A percentile compares a stretch with the other conserved stretches of the same genome.
Conservation (phyloP, 2,329 filamentous ascomycete species). For the Setomelanomma holmii region DNA sequence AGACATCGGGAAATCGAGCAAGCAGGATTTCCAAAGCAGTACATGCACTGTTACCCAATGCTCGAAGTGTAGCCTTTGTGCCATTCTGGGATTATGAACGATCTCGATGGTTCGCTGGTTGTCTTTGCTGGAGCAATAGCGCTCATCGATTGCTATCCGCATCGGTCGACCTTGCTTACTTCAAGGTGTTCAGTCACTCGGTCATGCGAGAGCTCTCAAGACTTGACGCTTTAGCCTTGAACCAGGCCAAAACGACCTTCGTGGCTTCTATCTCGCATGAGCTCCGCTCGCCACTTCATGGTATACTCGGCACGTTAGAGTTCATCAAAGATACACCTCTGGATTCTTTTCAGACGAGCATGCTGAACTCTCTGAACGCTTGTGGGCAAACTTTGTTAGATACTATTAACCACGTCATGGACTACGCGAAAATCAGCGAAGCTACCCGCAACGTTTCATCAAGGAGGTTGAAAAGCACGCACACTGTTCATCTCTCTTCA, state of each 20-base stretch:
- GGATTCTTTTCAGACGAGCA: constrained; percentile 53
- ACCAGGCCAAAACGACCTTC: constrained; percentile 59
- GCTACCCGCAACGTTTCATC: constrained; percentile 47
- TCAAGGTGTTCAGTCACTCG: constrained; percentile 52
- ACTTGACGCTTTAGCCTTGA: constrained; percentile 57
- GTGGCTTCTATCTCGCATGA: constrained; percentile 62
- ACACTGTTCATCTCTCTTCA: constrained; percentile 36
- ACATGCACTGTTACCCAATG: constrained; percentile 13
- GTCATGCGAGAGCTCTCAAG: constrained; percentile 65
- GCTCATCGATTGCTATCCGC: constrained; percentile 36
- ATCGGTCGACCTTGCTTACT: constrained; percentile 41
- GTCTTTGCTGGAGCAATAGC: constrained; percentile 44
- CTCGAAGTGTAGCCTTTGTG: constrained; percentile 46
- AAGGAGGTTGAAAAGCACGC: constrained; percentile 34
- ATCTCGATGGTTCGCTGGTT: constrained; percentile 47
- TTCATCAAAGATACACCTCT: constrained; percentile 55
- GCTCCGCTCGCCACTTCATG: constrained; percentile 54
- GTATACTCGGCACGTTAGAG: constrained; percentile 55
- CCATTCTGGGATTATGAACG: constrained; percentile 51
- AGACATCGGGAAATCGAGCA: background rate
- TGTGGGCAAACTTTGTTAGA: constrained; percentile 61
- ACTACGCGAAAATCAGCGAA: constrained; percentile 38
- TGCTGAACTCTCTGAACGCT: constrained; percentile 51
- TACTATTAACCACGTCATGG: constrained; percentile 45
- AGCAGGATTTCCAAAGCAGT: background rate